A percentile compares a stretch with the other conserved stretches of the same genome.
Conservation (phyloP, 345 rosid species). For the Erodium maritimum region DNA sequence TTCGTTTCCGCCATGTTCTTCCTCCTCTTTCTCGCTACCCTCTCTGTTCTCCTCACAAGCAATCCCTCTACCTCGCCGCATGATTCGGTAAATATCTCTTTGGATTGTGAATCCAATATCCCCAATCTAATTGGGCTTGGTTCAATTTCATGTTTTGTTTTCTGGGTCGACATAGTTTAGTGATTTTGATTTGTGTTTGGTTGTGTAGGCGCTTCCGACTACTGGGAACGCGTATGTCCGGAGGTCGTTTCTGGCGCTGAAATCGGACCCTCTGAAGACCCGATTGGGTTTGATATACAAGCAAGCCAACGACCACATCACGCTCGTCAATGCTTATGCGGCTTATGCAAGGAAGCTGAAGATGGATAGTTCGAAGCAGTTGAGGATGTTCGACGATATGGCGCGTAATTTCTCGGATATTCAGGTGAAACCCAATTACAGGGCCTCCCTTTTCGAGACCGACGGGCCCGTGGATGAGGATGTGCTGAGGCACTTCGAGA, state of each 20-base stretch:
- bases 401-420: conserved; percentile 57
- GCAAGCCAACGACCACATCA: conserved; percentile 77
- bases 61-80: conserved; percentile 31
- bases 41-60: conserved; percentile 56
- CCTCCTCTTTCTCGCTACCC: conserved; percentile 63
- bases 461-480: conserved; percentile 58
- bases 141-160: neutral
- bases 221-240: conserved; percentile 55
- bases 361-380: conserved; percentile 71
- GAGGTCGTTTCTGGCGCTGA: conserved; percentile 53
- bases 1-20: conserved; percentile 78
- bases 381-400: conserved; percentile 62
- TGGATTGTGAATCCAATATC: no score
- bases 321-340: conserved; percentile 73
- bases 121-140: no score
- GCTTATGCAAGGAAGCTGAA: conserved; percentile 91
- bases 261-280: conserved; percentile 74
- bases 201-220: conserved; percentile 39
- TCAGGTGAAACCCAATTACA: conserved; percentile 35
- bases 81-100: conserved; percentile 33
- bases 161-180: neutral
- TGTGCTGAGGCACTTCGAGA: conserved; percentile 62
- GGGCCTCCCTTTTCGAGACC: conserved; percentile 31
- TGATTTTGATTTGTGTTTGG: conserved; percentile 1
- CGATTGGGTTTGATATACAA: conserved; percentile 74